Evolutionary conservation across 1,284 basidiomycete genomes (phyloP).

Genomic region (Fistulina hepatica): DNA sequence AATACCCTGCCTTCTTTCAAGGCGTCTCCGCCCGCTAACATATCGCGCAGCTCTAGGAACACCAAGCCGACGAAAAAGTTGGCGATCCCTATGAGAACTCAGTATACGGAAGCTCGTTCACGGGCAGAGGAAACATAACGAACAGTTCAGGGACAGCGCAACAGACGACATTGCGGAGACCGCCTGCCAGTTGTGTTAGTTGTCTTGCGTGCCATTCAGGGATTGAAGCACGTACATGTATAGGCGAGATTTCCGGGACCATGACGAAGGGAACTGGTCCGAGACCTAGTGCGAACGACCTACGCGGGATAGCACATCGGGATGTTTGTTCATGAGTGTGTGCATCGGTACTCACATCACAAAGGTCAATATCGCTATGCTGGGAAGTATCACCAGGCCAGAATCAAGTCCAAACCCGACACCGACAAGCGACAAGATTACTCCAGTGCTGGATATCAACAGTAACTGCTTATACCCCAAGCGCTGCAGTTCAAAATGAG

Average conservation of each 20-base stretch:
- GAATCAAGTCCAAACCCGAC: conserved; percentile 68
- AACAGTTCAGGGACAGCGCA: conserved; percentile 76
- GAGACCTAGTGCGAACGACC: conserved; percentile 82
- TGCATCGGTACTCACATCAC: conserved; percentile 78
- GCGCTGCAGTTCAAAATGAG: conserved; percentile 30
- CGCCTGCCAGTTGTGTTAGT: conserved; percentile 37
- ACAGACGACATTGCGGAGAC: conserved; percentile 79
- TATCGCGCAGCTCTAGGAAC: conserved; percentile 75
- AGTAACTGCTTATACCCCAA: conserved; percentile 55
- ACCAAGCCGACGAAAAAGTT: conserved; percentile 77
- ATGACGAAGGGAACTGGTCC: conserved; percentile 90
- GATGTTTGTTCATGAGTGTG: background rate
- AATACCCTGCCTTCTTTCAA: conserved; percentile 72
- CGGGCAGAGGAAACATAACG: conserved; percentile 17
- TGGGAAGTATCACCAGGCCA: conserved; percentile 50
- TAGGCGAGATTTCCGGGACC: conserved; percentile 83
- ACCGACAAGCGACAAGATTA: conserved; percentile 52
- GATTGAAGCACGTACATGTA: conserved; percentile 39
- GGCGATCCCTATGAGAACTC: conserved; percentile 48
- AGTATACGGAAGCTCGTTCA: background rate
- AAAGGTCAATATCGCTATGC: conserved; percentile 71
- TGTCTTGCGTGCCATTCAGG: conserved; percentile 2
- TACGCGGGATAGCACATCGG: conserved; percentile 21
- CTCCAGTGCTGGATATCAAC: conserved; percentile 46
- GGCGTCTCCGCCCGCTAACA: conserved; percentile 52